Conservation (phyloP, 352 stramenopile genomes). For the Phytopythium cucurbitacearum region DNA sequence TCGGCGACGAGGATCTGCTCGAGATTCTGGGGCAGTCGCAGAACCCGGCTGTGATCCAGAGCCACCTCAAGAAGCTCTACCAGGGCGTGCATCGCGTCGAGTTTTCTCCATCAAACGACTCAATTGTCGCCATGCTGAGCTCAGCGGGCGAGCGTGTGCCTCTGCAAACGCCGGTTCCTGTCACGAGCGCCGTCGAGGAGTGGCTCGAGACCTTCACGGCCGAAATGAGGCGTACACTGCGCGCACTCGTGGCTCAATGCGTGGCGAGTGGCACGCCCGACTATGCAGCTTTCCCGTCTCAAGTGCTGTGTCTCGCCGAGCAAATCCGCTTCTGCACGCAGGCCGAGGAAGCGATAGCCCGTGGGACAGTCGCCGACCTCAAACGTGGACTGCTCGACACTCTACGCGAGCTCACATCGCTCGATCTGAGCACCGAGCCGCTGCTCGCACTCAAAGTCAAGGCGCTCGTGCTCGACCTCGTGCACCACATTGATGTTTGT, state of each 20-base stretch:
- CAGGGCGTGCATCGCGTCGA: slow-evolving; percentile 91
- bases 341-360: slow-evolving; percentile 82
- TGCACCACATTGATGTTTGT: slow-evolving; percentile 95
- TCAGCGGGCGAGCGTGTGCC: slow-evolving; percentile 76
- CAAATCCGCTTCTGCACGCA: slow-evolving; percentile 91
- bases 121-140: slow-evolving; percentile 90
- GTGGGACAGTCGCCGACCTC: slow-evolving; percentile 60
- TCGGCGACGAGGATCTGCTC: slow-evolving; percentile 94
- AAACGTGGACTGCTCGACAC: slow-evolving; percentile 67
- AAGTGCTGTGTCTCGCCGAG: slow-evolving; percentile 91
- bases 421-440: slow-evolving; percentile 84
- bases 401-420: slow-evolving; percentile 61
- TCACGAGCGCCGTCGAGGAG: slow-evolving; percentile 91
- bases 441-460: slow-evolving; percentile 94
- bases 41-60: slow-evolving; percentile 92
- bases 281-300: slow-evolving; percentile 87
- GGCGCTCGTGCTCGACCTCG: slow-evolving; percentile 91
- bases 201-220: slow-evolving; percentile 91
- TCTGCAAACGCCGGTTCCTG: slow-evolving; percentile 73
- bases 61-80: slow-evolving; percentile 95
- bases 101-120: slow-evolving; percentile 77
- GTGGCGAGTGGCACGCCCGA: slow-evolving; percentile 73
- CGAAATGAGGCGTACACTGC: slow-evolving; percentile 90
- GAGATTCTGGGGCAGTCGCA: slow-evolving; percentile 94
- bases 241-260: slow-evolving; percentile 70